Evolutionary conservation across 208 protist genomes (phyloP).

Genomic region (Wallacemonas collosoma): DNA sequence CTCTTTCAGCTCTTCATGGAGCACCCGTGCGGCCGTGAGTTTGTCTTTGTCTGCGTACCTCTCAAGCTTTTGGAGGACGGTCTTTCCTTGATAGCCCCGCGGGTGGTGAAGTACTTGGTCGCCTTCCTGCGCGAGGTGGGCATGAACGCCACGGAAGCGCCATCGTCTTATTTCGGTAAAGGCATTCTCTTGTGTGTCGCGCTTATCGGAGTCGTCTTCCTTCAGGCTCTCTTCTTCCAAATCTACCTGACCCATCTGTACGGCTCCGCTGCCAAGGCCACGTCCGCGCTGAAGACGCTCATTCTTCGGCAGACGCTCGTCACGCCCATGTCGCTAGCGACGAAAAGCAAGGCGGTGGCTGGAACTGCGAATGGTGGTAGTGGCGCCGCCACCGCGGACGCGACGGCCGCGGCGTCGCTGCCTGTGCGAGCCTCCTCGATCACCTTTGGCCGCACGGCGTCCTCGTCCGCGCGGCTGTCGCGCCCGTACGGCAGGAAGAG

Average conservation of each 20-base stretch:
- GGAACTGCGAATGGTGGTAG: background rate
- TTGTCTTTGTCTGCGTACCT: slow-evolving; percentile 61
- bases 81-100: slow-evolving; percentile 46
- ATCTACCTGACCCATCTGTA: slow-evolving; percentile 73
- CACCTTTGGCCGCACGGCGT: background rate
- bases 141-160: slow-evolving; percentile 19
- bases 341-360: slow-evolving; percentile 4
- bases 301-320: slow-evolving; percentile 55
- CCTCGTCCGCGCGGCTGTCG: background rate
- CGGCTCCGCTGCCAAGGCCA: slow-evolving; percentile 48
- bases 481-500: background rate
- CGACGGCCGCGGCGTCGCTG: background rate
- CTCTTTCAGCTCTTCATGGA: slow-evolving; percentile 72
- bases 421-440: background rate
- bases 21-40: slow-evolving; percentile 62
- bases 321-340: slow-evolving; percentile 42
- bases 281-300: slow-evolving; percentile 57
- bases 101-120: slow-evolving; percentile 51
- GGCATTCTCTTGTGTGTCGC: slow-evolving; percentile 49
- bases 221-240: slow-evolving; percentile 69
- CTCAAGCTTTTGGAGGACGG: slow-evolving; percentile 62
- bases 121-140: slow-evolving; percentile 54
- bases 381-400: slow-evolving; percentile 5
- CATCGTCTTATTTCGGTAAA: slow-evolving; percentile 23
- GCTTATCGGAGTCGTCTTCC: slow-evolving; percentile 45